These are phyloP conservation scores for Sporothrix brunneoviolacea DNA, from an alignment of 2,329 filamentous ascomycete species.

Conservation along the genomic window DNA sequence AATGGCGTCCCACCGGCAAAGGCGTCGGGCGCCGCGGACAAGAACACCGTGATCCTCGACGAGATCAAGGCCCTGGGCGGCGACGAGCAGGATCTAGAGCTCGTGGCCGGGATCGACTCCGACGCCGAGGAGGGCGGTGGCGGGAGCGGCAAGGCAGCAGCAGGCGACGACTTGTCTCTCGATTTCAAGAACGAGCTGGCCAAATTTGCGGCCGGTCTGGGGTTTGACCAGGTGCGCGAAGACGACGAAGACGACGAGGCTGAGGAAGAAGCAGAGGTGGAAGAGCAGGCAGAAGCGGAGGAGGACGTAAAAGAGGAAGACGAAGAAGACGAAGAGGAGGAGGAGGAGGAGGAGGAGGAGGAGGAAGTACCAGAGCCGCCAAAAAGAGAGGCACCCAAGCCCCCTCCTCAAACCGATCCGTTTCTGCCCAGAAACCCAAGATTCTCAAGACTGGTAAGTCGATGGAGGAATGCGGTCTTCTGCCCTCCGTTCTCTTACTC, in stretches of 20 bases:
- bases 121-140: conserved; percentile 39
- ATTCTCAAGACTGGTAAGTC: conserved; percentile 36
- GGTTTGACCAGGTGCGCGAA: conserved; percentile 37
- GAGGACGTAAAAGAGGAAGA: conserved; percentile 28
- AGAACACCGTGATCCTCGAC: conserved; percentile 39
- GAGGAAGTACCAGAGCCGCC: conserved; percentile 29
- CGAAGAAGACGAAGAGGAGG: conserved; percentile 32
- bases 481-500: conserved; percentile 9
- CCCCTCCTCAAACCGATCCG: conserved; percentile 5
- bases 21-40: conserved; percentile 15
- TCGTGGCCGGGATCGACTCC: conserved; percentile 50
- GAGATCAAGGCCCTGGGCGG: conserved; percentile 61
- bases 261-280: conserved; percentile 15
- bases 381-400: conserved; percentile 24
- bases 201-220: conserved; percentile 44
- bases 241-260: conserved; percentile 35
- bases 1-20: conserved; percentile 19
- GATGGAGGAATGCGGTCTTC: no score
- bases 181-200: conserved; percentile 43
- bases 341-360: conserved; percentile 22
- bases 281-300: conserved; percentile 32
- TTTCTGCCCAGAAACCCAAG: conserved; percentile 19
- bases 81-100: conserved; percentile 56
- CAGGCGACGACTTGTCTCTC: conserved; percentile 19
- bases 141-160: conserved; percentile 21